phyloP scores from a whole-genome alignment of 1,139 yeast species.

The Yamadazyma spencermartinsiae region DNA sequence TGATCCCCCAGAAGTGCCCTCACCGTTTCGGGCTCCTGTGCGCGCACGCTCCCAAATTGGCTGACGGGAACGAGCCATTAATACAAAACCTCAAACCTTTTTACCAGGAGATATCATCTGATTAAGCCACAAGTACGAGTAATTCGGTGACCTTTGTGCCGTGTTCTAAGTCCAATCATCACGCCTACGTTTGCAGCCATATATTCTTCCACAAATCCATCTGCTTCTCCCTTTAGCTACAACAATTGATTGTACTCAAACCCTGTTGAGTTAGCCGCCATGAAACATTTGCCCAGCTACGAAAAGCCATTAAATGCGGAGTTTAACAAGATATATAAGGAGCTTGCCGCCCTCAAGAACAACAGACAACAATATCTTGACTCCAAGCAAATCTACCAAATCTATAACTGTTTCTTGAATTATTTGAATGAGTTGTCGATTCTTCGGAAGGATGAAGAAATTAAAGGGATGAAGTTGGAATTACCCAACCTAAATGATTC shows the following conservation, averaged over 20 bases:
- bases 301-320: conserved; percentile 54
- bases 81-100: neutral
- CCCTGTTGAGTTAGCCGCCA: neutral
- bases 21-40: too few species aligned
- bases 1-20: too few species aligned
- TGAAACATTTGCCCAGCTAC: conserved; percentile 38
- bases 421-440: conserved; percentile 51
- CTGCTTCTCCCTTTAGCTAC: too few species aligned
- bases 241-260: too few species aligned
- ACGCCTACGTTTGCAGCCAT: neutral
- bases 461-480: conserved; percentile 40
- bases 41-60: neutral
- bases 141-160: too few species aligned
- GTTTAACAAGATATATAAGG: conserved; percentile 48
- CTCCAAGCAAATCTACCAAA: conserved; percentile 59
- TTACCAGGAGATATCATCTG: too few species aligned
- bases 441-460: conserved; percentile 50
- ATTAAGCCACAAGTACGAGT: too few species aligned
- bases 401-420: conserved; percentile 54
- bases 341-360: conserved; percentile 56
- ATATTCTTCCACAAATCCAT: too few species aligned
- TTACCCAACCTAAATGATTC: conserved; percentile 58
- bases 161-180: neutral
- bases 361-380: conserved; percentile 64
- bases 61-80: too few species aligned